Evolutionary conservation across 305 asterid species (phyloP), one percentile per base, ranked within the genome.

Genomic region (Andrographis paniculata): DNA sequence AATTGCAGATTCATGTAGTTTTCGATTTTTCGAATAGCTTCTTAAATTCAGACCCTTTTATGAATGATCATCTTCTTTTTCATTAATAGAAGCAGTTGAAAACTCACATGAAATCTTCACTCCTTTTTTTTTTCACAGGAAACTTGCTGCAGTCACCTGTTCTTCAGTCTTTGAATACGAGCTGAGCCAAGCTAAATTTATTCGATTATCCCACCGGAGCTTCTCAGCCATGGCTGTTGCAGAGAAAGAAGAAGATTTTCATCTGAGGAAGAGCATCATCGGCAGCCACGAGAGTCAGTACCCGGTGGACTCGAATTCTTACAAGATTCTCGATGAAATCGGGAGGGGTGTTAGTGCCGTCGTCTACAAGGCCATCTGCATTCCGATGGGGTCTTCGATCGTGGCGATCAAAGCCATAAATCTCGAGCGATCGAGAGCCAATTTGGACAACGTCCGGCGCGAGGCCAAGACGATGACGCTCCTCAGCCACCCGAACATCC

Each of bases 371-470:
- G 48, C 48, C 22, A 18, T 17, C n/a, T 42, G 48, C 48, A 42
- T 42, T 21, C 48, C 48, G 4, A 10, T 42, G 22, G 1, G 15
- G 6, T 42, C 48, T 3, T 17, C 22, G 6, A 9, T n/a, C 2
- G 48, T 42, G 4, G 48, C 48, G 23, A 42, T 42, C 48, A 42
- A 42, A 42, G 48, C 48, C 48, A 42, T 42, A 12, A 12, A 42
- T 17, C 48, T 42, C 21, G 48, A 42, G 23, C 17, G 23, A 17
- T 17, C 48, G 9, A 22, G 48, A 15, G 20, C 48, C 12, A 21
- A 42, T 21, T 17, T 42, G 24, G 48, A 42, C 14, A 42, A 42
- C 22, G 22, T 42, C 6, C 48, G 48, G 5, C 20, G 48, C 9
- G 48, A 42, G 22, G 48, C 48, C 22, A 42, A 42, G 23, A 17